These are phyloP conservation scores for Fragilariopsis cylindrus DNA, from an alignment of 108 stramenopile species.

Conservation along the genomic window DNA sequence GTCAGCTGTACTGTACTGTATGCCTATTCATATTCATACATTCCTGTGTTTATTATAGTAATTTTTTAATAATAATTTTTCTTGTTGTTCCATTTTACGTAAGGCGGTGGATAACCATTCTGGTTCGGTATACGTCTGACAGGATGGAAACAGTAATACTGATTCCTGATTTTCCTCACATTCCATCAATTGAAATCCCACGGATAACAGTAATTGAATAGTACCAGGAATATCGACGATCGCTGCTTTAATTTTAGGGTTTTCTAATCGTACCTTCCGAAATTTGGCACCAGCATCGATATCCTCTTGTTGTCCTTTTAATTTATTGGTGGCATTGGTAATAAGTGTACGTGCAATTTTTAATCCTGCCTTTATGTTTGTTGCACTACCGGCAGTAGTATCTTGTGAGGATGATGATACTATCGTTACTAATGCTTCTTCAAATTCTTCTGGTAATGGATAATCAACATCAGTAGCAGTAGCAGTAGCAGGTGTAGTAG, in stretches of 20 bases:
- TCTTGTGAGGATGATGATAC: constrained; percentile 38
- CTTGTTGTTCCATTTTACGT: constrained; percentile 57
- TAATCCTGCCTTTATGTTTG: constrained; percentile 24
- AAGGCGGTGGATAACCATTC: constrained; percentile 55
- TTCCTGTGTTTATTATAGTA: too few relatives aligned
- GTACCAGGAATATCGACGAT: constrained; percentile 70
- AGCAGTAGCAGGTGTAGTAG: not conserved
- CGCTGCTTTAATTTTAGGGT: constrained; percentile 78
- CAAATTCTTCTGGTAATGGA: constrained; percentile 30
- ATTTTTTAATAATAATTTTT: not conserved
- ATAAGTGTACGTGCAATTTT: constrained; percentile 62
- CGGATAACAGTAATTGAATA: constrained; percentile 67
- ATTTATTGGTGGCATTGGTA: constrained; percentile 60
- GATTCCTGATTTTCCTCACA: constrained; percentile 62
- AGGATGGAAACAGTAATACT: constrained; percentile 63
- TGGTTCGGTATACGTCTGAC: constrained; percentile 33
- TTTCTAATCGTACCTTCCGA: constrained; percentile 68
- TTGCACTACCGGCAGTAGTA: constrained; percentile 15
- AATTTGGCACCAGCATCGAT: constrained; percentile 64
- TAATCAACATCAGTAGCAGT: constrained; percentile 8
- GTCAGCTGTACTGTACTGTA: too few relatives aligned
- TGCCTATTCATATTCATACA: too few relatives aligned
- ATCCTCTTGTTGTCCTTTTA: constrained; percentile 64
- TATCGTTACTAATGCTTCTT: constrained; percentile 60
- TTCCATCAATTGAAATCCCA: constrained; percentile 67